A percentile compares a stretch with the other conserved stretches of the same genome.
Conservation (phyloP, 2,329 filamentous ascomycete species). For the Chaetomium globosum region DNA sequence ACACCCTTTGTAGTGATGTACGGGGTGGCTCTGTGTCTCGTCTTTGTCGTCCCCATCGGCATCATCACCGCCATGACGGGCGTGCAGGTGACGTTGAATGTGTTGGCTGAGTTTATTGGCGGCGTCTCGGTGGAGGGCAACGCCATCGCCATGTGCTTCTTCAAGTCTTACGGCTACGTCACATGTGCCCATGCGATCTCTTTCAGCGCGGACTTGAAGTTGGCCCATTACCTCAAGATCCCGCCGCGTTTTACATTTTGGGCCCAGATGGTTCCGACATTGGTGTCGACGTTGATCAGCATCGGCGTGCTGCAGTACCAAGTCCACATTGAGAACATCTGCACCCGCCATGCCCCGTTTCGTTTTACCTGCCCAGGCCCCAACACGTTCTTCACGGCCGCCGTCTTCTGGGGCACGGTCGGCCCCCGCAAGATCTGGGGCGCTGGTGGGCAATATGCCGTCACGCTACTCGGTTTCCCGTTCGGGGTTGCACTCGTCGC, state of each 20-base stretch:
- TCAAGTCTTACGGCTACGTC: slow-evolving; percentile 37
- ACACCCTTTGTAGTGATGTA: slow-evolving; percentile 55
- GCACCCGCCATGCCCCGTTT: slow-evolving; percentile 52
- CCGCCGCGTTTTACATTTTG: slow-evolving; percentile 44
- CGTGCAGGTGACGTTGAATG: slow-evolving; percentile 34
- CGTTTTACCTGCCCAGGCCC: slow-evolving; percentile 60
- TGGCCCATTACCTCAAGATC: slow-evolving; percentile 42
- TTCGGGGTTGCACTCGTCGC: slow-evolving; percentile 50
- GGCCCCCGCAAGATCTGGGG: slow-evolving; percentile 57
- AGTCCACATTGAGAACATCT: slow-evolving; percentile 56
- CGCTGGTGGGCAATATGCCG: slow-evolving; percentile 51
- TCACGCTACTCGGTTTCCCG: slow-evolving; percentile 54
- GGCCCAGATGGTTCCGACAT: slow-evolving; percentile 44
- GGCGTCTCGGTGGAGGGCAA: slow-evolving; percentile 36
- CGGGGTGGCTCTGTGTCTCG: slow-evolving; percentile 49
- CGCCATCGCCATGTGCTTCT: slow-evolving; percentile 36
- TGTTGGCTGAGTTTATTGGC: slow-evolving; percentile 37
- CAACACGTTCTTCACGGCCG: slow-evolving; percentile 62
- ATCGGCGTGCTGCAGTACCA: slow-evolving; percentile 44
- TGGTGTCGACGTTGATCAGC: slow-evolving; percentile 44
- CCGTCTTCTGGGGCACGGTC: slow-evolving; percentile 64
- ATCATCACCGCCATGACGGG: slow-evolving; percentile 52
- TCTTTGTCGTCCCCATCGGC: slow-evolving; percentile 52
- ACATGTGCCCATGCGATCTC: slow-evolving; percentile 36
- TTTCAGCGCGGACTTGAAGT: slow-evolving; percentile 38